A percentile compares a stretch with the other conserved stretches of the same genome.
These are phyloP conservation scores for Parasitella parasitica DNA, from an alignment of 371 early-diverging fungal genomes.

Conservation along the genomic window DNA sequence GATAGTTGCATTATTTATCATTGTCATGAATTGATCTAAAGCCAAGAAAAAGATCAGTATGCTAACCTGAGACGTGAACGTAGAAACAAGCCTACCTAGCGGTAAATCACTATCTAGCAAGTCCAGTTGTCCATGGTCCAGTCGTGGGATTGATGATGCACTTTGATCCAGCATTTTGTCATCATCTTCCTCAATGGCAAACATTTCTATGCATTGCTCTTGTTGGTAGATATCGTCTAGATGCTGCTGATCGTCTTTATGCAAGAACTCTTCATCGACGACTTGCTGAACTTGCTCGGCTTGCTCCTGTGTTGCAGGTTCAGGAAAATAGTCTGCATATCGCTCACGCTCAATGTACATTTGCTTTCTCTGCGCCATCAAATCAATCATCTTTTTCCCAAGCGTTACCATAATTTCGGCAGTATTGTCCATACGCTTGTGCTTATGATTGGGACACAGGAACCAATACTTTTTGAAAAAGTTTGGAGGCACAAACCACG, in stretches of 20 bases:
- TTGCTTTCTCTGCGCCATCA: constrained; percentile 26
- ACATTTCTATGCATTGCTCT: background rate
- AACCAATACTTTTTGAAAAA: constrained; percentile 42
- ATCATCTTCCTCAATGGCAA: constrained; percentile 1
- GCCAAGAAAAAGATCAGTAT: background rate
- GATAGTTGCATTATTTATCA: background rate
- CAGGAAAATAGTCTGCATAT: constrained; percentile 31
- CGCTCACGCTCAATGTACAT: constrained; percentile 41
- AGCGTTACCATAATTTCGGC: constrained; percentile 31
- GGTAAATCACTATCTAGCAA: background rate
- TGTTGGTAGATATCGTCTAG: background rate
- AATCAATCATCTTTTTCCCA: constrained; percentile 25
- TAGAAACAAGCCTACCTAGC: constrained; percentile 1
- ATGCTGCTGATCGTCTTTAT: constrained; percentile 1
- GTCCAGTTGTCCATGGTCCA: background rate
- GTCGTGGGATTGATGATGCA: background rate
- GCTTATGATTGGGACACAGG: constrained; percentile 36
- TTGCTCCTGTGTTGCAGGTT: background rate
- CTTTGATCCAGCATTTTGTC: background rate
- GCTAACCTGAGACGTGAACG: background rate
- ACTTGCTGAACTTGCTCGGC: background rate
- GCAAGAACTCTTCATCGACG: constrained; percentile 1
- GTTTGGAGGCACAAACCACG: constrained; percentile 41
- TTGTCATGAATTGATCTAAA: background rate
- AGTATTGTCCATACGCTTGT: constrained; percentile 30